Evolutionary conservation across 176 grass and related monocot species (phyloP), one percentile per base, ranked within the genome.

Genomic region (Lolium rigidum): DNA sequence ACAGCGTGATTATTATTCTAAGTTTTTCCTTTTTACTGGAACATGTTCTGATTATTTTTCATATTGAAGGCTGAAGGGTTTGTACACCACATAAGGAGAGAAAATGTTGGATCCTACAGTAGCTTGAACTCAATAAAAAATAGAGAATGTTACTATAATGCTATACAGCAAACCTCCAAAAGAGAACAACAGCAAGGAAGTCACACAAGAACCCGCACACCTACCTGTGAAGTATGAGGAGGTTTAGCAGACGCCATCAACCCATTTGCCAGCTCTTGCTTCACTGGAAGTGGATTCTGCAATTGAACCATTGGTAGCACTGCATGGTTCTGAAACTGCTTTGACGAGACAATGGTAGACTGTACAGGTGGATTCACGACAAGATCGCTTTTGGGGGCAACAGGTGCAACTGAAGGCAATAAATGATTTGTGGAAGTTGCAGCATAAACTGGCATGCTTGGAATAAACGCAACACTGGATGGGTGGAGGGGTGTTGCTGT

Each of bases 191-290:
- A 16, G 21, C 18, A 50, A 63, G 17, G 57, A 76, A 54, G 4
- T 1, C 31, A 11, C 11, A 65, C n/a, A 83, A 63, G 55, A 16
- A 63, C 21, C 21, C 49, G 26, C 39, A 15, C 43, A 11, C 28
- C 31, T 95, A 97, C 92, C 93, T 91, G 89, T 71, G 85, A 76
- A 21, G 67, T 89, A 83, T 71, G 74, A 81, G 79, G 81, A 28
- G 48, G 51, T 65, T 77, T 85, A 59, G 60, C 46, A 76, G 79
- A 46, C 11, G 82, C 49, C 51, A 76, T 38, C 6, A 74, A 79
- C 31, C 85, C 77, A 86, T 87, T 79, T 21, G 76, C 63, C 57
- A 49, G 47, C 63, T 84, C 84, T 82, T 93, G 87, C 90, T 91
- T 95, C 75, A 69, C 46, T 50, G 79, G 21, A 86, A 87, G 78